Percentiles rank a stretch among this genome's conserved stretches.
Evolutionary conservation across 306 rosid species (phyloP).

Genomic region (Vicia faba): DNA sequence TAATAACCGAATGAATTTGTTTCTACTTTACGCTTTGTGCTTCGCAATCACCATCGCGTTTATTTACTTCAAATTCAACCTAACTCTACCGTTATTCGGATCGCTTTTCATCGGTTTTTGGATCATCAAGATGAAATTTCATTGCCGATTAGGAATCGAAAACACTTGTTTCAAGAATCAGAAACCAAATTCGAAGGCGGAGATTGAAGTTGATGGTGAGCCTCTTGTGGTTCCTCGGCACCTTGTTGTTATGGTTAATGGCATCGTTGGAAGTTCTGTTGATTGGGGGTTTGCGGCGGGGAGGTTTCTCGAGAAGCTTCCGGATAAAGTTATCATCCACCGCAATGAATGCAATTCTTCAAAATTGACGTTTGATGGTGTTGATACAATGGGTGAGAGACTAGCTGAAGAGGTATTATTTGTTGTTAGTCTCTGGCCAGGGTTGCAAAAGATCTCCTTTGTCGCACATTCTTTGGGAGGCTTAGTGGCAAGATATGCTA

Average conservation of each 20-base stretch:
- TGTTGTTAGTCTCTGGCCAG: conserved; percentile 61
- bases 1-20: conserved; percentile 13
- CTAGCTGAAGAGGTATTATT: conserved; percentile 87
- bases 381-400: conserved; percentile 91
- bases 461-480: conserved; percentile 99
- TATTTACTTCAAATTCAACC: background rate
- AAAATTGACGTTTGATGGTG: conserved; percentile 87
- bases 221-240: background rate
- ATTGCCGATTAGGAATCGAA: background rate
- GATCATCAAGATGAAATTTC: background rate
- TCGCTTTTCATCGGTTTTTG: background rate
- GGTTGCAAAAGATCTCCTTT: conserved; percentile 79
- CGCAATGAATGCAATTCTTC: conserved; percentile 82
- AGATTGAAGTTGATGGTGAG: background rate
- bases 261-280: conserved; percentile 23
- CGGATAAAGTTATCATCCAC: conserved; percentile 19
- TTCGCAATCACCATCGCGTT: background rate
- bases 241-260: conserved; percentile 31
- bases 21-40: background rate
- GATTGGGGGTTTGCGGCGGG: conserved; percentile 25
- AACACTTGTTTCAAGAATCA: background rate
- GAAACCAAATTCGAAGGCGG: background rate
- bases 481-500: conserved; percentile 89
- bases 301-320: conserved; percentile 13
- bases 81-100: conserved; percentile 11